phyloP scores from a whole-genome alignment of 208 protist species.

The Histomonas meleagridis region DNA sequence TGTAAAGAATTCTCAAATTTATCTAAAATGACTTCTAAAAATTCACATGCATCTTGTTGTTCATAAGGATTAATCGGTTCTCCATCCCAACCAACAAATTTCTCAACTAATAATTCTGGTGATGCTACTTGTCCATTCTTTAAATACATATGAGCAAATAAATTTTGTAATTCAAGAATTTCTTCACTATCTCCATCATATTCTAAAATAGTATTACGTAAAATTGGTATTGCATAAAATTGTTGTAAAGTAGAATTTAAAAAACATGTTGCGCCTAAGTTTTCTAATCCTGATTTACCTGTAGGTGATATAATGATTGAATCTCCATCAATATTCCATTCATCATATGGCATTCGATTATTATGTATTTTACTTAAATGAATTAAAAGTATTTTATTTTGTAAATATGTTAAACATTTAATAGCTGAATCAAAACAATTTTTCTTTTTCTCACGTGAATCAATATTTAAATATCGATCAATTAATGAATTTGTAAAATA shows the following conservation, averaged over 20 bases:
- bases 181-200: not conserved
- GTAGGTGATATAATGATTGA: not conserved
- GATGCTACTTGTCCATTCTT: not conserved
- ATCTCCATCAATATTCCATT: not conserved
- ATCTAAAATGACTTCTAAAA: not conserved
- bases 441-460: not conserved
- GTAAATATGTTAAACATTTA: not conserved
- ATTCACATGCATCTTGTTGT: slow-evolving; percentile 24
- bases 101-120: not conserved
- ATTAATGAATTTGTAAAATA: not conserved
- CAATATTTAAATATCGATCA: not conserved
- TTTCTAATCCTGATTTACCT: not conserved
- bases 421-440: not conserved
- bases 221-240: not conserved
- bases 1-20: not conserved
- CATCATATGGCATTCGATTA: not conserved
- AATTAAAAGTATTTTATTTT: not conserved
- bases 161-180: not conserved
- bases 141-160: not conserved
- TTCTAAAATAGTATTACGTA: not conserved
- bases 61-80: not conserved
- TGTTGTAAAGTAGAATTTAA: slow-evolving; percentile 27
- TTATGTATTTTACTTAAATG: not conserved
- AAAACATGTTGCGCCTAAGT: not conserved
- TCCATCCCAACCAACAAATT: not conserved